Percentiles rank a stretch among this genome's conserved stretches.
Evolutionary conservation across 345 rosid genomes (phyloP).

Genomic region (Citrus sinensis): DVS_A1.0 CM039165.1:29433001-29433500

Average conservation of each 20-base stretch:
- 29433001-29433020: not conserved
- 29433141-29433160: not conserved
- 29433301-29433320: not conserved
- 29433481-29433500: conserved; percentile 44
- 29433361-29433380: not conserved
- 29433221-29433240: conserved; percentile 2
- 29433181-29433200: not conserved
- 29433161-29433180: not conserved
- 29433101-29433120: not conserved
- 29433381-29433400: not conserved
- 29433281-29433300: not conserved
- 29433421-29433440: conserved; percentile 17
- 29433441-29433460: conserved; percentile 25
- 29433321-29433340: conserved; percentile 22
- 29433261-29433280: not conserved
- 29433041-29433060: conserved; percentile 1
- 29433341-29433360: conserved; percentile 12
- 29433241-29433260: not conserved
- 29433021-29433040: not conserved
- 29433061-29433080: conserved; percentile 14
- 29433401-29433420: conserved; percentile 21
- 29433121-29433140: not conserved
- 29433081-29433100: not conserved
- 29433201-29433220: conserved; percentile 8
- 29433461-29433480: conserved; percentile 54